Base-by-base conservation (phyloP, 2,329 filamentous ascomycete species). In the Paecilomyces variotii region DNA sequence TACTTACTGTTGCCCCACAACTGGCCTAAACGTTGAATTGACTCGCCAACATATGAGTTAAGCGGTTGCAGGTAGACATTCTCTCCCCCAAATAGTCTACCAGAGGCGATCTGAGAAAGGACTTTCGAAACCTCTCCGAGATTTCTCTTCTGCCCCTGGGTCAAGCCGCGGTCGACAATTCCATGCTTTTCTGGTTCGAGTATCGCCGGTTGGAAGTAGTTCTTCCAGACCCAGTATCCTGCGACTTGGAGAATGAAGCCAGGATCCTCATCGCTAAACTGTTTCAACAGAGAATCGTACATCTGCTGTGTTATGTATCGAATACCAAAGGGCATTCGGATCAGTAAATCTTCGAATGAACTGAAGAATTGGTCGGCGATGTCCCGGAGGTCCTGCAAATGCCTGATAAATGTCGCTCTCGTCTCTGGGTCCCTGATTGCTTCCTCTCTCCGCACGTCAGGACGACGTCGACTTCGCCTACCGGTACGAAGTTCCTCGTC, bases 391-490 rank as follows among this genome's bases (percentile, higher is more conserved):
- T 97, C 93, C 67, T 95, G 89, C 52, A 99, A 81, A 70, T 99
- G 91, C 68, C 94, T 89, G 59, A 99, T 96, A 72, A 99, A 99
- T 27, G 92, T 87, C 60, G 89, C 87, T 67, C 93, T 85, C 1
- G 94, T 97, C 74, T 99, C 94, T 0, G 88, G 88, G 68, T 99
- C 94, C 65, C 92, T 88, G 72, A 99, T 97, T n/a, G 94, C 94
- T 65, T 95, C 82, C 71, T 99, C 94, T 62, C 92, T 85, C 0
- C 91, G 88, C 34, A 99, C 87, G 65, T 97, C 91, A 12, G 90
- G 85, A 34, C 87, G 89, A 62, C 94, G 84, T 55, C 84, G 84
- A 71, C 92, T 96, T 24, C 90, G 86, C 63, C 86, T 85, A 3
- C 94, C 94, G 0, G 94, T 99, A 19, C 91, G 87, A 26, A 99